Base-by-base conservation (phyloP, 352 stramenopile species). In the Saprolegnia diclina region DNA sequence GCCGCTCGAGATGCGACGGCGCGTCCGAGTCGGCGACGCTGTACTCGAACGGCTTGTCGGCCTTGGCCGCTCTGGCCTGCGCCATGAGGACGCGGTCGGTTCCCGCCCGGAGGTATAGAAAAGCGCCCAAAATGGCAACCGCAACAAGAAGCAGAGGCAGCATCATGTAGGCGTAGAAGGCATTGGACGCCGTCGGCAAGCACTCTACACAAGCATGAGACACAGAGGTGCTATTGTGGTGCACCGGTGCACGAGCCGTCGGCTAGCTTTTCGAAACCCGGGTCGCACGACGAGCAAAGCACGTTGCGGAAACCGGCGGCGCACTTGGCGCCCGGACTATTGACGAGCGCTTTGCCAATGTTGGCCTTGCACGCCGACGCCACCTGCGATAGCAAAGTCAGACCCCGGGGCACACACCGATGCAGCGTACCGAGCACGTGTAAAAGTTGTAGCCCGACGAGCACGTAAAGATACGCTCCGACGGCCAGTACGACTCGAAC, bases 381-480 rank as follows among this genome's bases (percentile, higher is more conserved):
- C 66, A 61, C 75, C 67, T 1, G 76, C 42, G 68, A 72, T 79
- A 0, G 76, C 78, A 37, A 65, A 32, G 26, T 74, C 64, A 5
- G 71, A 80, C 75, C 83, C 24, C 14, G 38, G n/a, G 19, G 18
- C 46, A 14, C 6, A 56, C 6, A 35, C 29, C 2, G 22, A 5
- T 0, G 72, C 79, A 66, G 29, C 29, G 29, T 79, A 90, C 82
- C 59, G 85, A 77, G 48, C 83, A 91, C 0, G 61, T 18, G 42
- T 90, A 91, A 32, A 83, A 89, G 64, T 89, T 81, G 19, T 79
- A 76, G 7, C 73, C 65, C 9, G 81, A 82, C 2, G 89, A 66
- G 19, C 83, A 91, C 13, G 79, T 76, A 64, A 83, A 91, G 14
- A 91, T 74, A 16, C 83, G 74, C 35, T 74, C 77, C n/a, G 71